These are phyloP conservation scores for Asparagopsis taxiformis DNA, from an alignment of 31 red algal species.

Conservation along the genomic window DNA sequence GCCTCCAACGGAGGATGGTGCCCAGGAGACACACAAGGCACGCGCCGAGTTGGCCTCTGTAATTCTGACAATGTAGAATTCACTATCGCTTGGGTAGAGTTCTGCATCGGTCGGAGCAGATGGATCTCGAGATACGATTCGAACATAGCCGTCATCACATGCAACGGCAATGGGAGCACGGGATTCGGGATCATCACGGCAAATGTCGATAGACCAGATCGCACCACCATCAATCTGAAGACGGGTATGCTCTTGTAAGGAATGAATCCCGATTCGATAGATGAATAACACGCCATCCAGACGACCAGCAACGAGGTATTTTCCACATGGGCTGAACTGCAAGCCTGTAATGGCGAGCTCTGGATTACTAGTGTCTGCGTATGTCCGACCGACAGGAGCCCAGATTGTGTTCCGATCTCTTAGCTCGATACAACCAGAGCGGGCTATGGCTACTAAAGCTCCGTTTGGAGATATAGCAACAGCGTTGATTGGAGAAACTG, in stretches of 20 bases:
- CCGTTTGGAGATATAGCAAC: conserved; percentile 20
- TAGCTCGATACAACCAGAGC: conserved; percentile 30
- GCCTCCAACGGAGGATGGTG: not conserved
- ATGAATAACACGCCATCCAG: conserved; percentile 12
- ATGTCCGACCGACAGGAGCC: not conserved
- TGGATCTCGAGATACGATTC: conserved; percentile 16
- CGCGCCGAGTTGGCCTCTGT: conserved; percentile 17
- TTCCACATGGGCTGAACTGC: conserved; percentile 22
- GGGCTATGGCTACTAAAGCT: conserved; percentile 18
- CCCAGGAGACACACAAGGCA: conserved; percentile 22
- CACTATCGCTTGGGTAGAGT: conserved; percentile 22
- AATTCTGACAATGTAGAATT: conserved; percentile 13
- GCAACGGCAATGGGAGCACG: conserved; percentile 18
- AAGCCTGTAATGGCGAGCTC: conserved; percentile 11
- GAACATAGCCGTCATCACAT: conserved; percentile 42
- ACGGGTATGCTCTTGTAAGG: conserved; percentile 6
- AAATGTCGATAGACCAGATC: conserved; percentile 11
- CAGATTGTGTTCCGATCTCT: conserved; percentile 7
- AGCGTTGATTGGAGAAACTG: conserved; percentile 8
- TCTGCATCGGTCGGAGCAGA: not conserved
- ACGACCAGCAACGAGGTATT: conserved; percentile 21
- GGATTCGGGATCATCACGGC: not conserved
- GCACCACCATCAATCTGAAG: conserved; percentile 22
- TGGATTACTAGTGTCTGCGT: not conserved
- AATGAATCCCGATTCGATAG: conserved; percentile 2